Conservation (phyloP, 768 basidiomycete genomes). For the Suillus hirtellus region DNA sequence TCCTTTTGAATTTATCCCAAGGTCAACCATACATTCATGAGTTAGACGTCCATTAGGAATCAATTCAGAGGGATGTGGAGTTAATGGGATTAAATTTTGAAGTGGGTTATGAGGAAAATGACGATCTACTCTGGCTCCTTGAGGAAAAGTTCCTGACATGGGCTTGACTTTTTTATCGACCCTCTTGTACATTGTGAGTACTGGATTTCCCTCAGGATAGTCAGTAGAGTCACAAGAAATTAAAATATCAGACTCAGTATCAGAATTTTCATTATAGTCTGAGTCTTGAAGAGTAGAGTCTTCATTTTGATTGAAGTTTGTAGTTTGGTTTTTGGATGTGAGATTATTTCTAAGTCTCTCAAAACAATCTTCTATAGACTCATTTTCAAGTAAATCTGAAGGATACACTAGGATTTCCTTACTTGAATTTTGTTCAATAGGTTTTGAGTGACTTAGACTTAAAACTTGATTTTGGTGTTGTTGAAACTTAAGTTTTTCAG, state of each 20-base stretch:
- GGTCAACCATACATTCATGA: not conserved
- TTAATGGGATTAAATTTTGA: not conserved
- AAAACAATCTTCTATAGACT: too few relatives aligned
- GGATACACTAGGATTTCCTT: too few relatives aligned
- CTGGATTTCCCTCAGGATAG: not conserved
- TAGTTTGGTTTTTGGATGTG: too few relatives aligned
- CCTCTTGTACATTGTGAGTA: constrained; percentile 4
- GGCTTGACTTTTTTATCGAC: constrained; percentile 9
- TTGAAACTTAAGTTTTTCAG: too few relatives aligned
- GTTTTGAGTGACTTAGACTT: too few relatives aligned
- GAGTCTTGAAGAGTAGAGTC: not conserved
- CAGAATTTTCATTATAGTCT: not conserved
- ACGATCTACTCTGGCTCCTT: not conserved
- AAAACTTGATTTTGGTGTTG: too few relatives aligned
- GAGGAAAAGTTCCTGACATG: not conserved
- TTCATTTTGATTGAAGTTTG: too few relatives aligned
- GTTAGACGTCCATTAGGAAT: not conserved
- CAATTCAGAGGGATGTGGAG: not conserved
- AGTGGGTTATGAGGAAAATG: not conserved
- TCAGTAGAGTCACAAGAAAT: not conserved
- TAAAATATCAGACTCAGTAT: not conserved
- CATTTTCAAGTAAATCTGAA: too few relatives aligned
- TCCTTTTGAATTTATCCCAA: too few relatives aligned
- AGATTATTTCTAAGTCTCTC: too few relatives aligned
- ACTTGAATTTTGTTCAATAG: too few relatives aligned